Evolutionary conservation across 345 rosid genomes (phyloP).

Genomic region (Syzygium jambos): DNA sequence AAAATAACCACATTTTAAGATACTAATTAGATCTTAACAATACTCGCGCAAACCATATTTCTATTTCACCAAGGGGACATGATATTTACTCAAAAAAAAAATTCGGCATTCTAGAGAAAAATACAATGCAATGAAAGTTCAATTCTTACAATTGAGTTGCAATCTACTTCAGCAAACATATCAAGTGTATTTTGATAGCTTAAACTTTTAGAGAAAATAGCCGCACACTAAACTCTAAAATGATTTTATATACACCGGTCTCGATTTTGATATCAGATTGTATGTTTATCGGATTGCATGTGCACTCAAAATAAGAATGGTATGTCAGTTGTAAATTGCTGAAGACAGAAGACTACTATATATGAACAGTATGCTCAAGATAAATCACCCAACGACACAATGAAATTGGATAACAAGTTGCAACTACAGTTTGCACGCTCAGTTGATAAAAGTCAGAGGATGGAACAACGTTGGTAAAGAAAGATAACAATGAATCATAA

Average conservation of each 20-base stretch:
- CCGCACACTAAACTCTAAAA: not conserved
- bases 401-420: not conserved
- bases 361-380: not conserved
- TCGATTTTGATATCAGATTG: not conserved
- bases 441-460: not conserved
- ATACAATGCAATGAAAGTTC: not conserved
- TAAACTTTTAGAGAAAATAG: not conserved
- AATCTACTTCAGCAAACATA: not conserved
- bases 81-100: not conserved
- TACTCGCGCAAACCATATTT: not conserved
- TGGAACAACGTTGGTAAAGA: not conserved
- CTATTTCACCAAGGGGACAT: not conserved
- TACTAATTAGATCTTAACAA: not conserved
- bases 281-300: not conserved
- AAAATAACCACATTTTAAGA: not conserved
- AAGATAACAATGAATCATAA: not conserved
- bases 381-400: not conserved
- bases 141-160: not conserved
- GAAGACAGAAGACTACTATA: not conserved
- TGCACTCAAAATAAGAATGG: not conserved
- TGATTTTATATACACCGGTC: not conserved
- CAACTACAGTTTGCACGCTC: not conserved
- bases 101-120: not conserved
- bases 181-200: not conserved
- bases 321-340: not conserved